phyloP scores from a whole-genome alignment of 1,284 basidiomycete species.

The Psilocybe mexicana region DNA sequence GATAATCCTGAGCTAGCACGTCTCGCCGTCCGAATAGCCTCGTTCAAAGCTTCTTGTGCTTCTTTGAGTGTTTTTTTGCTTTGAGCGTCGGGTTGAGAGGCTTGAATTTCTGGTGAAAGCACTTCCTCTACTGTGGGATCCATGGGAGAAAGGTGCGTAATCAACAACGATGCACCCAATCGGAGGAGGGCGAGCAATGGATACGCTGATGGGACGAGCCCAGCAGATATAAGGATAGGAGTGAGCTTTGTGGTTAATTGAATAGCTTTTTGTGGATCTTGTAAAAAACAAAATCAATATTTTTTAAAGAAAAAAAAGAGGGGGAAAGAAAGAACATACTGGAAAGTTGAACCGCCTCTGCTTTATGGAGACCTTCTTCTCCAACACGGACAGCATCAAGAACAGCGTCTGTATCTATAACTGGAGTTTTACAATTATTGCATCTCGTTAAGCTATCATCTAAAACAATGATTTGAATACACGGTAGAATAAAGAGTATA shows the following conservation, averaged over 20 bases:
- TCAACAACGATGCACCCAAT: slow-evolving; percentile 66
- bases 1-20: slow-evolving; percentile 58
- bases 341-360: slow-evolving; percentile 55
- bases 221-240: slow-evolving; percentile 56
- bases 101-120: slow-evolving; percentile 25
- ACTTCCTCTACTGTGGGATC: slow-evolving; percentile 22
- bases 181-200: slow-evolving; percentile 77
- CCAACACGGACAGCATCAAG: slow-evolving; percentile 64
- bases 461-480: slow-evolving; percentile 21
- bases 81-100: slow-evolving; percentile 17
- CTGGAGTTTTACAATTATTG: slow-evolving; percentile 52
- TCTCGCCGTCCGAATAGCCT: slow-evolving; percentile 58
- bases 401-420: slow-evolving; percentile 53
- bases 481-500: neutral
- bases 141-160: slow-evolving; percentile 43
- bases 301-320: slow-evolving; percentile 3
- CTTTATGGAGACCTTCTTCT: slow-evolving; percentile 71
- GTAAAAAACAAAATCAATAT: neutral
- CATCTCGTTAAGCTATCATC: slow-evolving; percentile 56
- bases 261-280: slow-evolving; percentile 58
- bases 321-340: slow-evolving; percentile 45
- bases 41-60: slow-evolving; percentile 59
- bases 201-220: slow-evolving; percentile 62
- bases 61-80: slow-evolving; percentile 13
- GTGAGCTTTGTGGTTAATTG: slow-evolving; percentile 67